Base-by-base conservation (phyloP, 305 asterid genomes). In the Ilex paraguariensis region DNA sequence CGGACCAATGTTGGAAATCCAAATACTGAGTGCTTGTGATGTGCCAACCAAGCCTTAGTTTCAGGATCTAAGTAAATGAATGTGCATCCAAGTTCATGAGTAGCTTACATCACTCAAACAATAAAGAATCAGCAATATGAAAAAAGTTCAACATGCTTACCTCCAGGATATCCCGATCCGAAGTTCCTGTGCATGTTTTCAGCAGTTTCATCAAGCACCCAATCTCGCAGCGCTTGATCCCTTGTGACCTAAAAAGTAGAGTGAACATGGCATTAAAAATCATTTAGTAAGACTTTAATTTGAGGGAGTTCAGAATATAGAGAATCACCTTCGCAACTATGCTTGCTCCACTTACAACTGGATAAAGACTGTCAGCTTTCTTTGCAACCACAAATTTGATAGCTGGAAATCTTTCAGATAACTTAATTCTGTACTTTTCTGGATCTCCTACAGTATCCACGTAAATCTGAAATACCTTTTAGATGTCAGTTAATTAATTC, bases 301-400 rank as follows among this genome's bases (percentile, higher is more conserved):
- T 21, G 17, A 10, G 21, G n/a, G 59, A 61, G 13, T 16, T 48
- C 54, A 16, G 50, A 60, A 14, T 54, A 39, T 59, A 59, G 68
- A 57, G 54, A 52, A 56, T 77, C 73, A 92, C 98, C 97, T 93
- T 93, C 66, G 99, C 99, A 73, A 82, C 97, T 70, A 93, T 93
- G 81, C 99, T 93, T 46, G 99, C 97, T 51, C 98, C 97, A 77
- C 97, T 93, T 36, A 93, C 99, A 63, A 93, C 96, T 39, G 99
- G 97, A 77, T 84, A 93, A 65, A 93, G 89, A 75, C 99, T 93
- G 69, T 93, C 99, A 46, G 97, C 99, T 80, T 93, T 93, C 87
- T 93, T 90, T 2, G 99, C 80, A 60, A 93, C 99, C 65, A 90
- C 96, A 64, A 90, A 87, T 72, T 87, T 90, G 70, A 93, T 82